Base-by-base conservation (phyloP, 371 early-diverging fungal genomes). In the Choanephora cucurbitarum region DNA sequence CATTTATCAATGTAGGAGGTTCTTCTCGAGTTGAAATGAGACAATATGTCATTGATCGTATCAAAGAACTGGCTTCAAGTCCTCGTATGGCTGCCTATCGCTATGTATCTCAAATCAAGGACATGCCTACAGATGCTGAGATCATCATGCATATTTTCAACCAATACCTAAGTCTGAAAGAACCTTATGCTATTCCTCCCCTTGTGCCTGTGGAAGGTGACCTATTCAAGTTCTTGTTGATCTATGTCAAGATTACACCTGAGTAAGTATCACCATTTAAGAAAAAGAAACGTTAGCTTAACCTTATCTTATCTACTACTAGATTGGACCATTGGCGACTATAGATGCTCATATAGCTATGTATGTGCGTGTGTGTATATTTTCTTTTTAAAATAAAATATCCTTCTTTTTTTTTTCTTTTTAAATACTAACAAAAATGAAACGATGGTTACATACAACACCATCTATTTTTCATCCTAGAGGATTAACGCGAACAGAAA, bases 51-150 rank as follows among this genome's bases (percentile, higher is more conserved):
- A 21, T 51, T 18, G 52, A 59, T 10, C 69, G 69, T 17, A 70
- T 71, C 2, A 58, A 71, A 15, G 65, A 64, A 2, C 53, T 64
- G n/a, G 52, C 52, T 2, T 40, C 18, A 31, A 59, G 49, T 31
- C 50, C 34, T 14, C 49, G 49, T 34, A 59, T 64, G 59, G 56
- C 59, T 52, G 49, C 52, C 8, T 92, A 88, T 63, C 77, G 60
- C 79, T 90, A 14, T 49, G 52, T 46, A 9, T 57, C 62, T 8
- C 52, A 42, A 14, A 15, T 17, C 3, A 55, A 21, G 41, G 56
- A 37, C 84, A 88, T 67, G 91, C 65, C 65, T 37, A 47, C 55
- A 8, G 65, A 64, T 40, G 41, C 55, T 21, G 49, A 46, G 7
- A 59, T 64, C 19, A 52, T 49, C 5, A 44, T 60, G 44, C 58